Percentiles rank a stretch among this genome's conserved stretches.
Conservation (phyloP, 805 yeast species). For the Metschnikowia aberdeeniae region DNA sequence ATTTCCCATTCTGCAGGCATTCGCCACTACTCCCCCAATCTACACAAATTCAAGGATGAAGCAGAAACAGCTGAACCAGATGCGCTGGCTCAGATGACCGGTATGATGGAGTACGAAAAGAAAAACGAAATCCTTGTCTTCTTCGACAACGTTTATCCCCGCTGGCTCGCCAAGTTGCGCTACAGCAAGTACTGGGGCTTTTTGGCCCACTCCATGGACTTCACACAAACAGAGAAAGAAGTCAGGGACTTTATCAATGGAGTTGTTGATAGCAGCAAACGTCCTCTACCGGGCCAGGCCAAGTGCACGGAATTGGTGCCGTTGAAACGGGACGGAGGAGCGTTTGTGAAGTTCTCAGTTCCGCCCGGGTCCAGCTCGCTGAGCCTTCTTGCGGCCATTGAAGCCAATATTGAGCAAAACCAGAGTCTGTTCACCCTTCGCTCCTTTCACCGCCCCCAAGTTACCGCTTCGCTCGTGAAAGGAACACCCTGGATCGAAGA, state of each 20-base stretch:
- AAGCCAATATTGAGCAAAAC: slow-evolving; percentile 36
- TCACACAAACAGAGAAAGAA: slow-evolving; percentile 13
- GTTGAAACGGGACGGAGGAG: slow-evolving; percentile 86
- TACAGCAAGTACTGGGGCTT: slow-evolving; percentile 21
- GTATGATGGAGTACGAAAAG: slow-evolving; percentile 34
- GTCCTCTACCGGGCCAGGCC: slow-evolving; percentile 30
- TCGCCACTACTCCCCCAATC: slow-evolving; percentile 17
- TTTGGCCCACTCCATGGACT: slow-evolving; percentile 16
- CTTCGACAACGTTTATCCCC: slow-evolving; percentile 35
- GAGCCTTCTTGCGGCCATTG: slow-evolving; percentile 51
- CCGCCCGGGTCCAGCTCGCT: slow-evolving; percentile 48
- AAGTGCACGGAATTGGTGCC: slow-evolving; percentile 61
- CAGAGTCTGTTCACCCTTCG: slow-evolving; percentile 16
- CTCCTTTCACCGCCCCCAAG: slow-evolving; percentile 29
- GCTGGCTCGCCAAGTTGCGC: slow-evolving; percentile 22
- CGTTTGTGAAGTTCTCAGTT: slow-evolving; percentile 72
- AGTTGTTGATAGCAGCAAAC: slow-evolving; percentile 11
- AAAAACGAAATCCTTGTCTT: slow-evolving; percentile 32
- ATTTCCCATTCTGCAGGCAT: not conserved
- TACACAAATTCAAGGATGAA: slow-evolving; percentile 31
- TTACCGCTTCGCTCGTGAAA: slow-evolving; percentile 60
- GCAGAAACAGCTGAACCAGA: slow-evolving; percentile 27
- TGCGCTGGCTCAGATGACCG: slow-evolving; percentile 34
- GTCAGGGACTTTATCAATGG: slow-evolving; percentile 19
- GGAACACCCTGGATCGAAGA: slow-evolving; percentile 98